phyloP scores from a whole-genome alignment of 1,139 yeast species.

The Yamadazyma triangularis region DNA sequence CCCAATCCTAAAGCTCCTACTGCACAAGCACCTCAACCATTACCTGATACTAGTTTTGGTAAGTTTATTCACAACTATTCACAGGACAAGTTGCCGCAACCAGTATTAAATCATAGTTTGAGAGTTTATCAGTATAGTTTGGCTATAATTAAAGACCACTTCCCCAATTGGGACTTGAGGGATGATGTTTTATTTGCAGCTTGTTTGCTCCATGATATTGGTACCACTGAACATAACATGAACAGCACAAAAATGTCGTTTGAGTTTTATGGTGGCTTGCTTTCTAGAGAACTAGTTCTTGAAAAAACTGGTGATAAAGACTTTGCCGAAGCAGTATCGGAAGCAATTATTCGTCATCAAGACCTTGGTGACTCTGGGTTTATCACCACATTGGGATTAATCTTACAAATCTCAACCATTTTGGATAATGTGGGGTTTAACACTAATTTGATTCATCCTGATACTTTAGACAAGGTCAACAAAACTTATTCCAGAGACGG shows the following conservation, averaged over 20 bases:
- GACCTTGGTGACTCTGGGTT: conserved; percentile 32
- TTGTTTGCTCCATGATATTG: conserved; percentile 34
- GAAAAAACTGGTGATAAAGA: conserved; percentile 21
- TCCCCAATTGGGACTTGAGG: conserved; percentile 32
- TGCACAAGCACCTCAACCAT: conserved; percentile 15
- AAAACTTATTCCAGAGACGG: conserved; percentile 25
- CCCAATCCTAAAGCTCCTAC: conserved; percentile 25
- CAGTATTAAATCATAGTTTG: conserved; percentile 29
- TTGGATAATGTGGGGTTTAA: conserved; percentile 34
- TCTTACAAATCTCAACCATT: conserved; percentile 32
- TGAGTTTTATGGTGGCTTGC: conserved; percentile 34
- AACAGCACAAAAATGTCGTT: conserved; percentile 33
- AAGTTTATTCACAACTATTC: conserved; percentile 21
- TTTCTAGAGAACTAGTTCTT: conserved; percentile 26
- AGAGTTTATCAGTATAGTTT: conserved; percentile 30
- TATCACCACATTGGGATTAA: conserved; percentile 34
- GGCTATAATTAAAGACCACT: conserved; percentile 33
- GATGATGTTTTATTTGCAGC: conserved; percentile 28
- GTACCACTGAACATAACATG: conserved; percentile 33
- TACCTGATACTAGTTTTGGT: conserved; percentile 21
- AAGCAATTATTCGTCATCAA: conserved; percentile 37
- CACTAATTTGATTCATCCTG: conserved; percentile 25
- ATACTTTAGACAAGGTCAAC: conserved; percentile 27
- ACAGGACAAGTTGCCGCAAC: conserved; percentile 18
- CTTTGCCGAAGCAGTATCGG: conserved; percentile 36